Evolutionary conservation across 352 stramenopile genomes (phyloP).

Genomic region (Plasmopara muralis): DNA sequence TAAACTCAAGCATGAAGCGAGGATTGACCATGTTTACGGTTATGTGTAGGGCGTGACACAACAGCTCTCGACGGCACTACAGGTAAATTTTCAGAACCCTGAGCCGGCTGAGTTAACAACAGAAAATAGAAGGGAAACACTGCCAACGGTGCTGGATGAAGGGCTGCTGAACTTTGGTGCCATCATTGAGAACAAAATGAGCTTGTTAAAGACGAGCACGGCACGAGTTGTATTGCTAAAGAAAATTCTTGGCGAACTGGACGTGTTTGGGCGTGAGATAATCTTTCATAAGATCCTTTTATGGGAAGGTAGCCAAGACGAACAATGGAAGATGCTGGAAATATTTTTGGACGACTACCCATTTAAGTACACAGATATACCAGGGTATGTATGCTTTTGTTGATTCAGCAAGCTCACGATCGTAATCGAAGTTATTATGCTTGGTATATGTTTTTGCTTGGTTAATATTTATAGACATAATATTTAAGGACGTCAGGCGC

Average conservation of each 20-base stretch:
- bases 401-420: too few species aligned
- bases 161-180: conserved; percentile 16
- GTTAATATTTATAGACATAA: too few species aligned
- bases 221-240: conserved; percentile 1
- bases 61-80: too few species aligned
- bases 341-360: conserved; percentile 34
- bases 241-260: conserved; percentile 9
- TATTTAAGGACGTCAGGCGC: too few species aligned
- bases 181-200: conserved; percentile 18
- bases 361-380: conserved; percentile 34
- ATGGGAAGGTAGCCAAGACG: conserved; percentile 12
- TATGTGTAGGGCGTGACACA: too few species aligned
- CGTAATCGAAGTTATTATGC: too few species aligned
- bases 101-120: too few species aligned
- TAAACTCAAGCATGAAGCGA: neutral
- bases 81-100: too few species aligned
- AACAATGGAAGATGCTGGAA: conserved; percentile 22
- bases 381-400: too few species aligned
- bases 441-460: too few species aligned
- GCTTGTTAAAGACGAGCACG: conserved; percentile 6
- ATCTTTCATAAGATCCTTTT: conserved; percentile 16
- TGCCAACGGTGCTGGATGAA: neutral
- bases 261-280: conserved; percentile 22
- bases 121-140: too few species aligned
- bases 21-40: too few species aligned